Percentiles rank a stretch among this genome's conserved stretches.
Conservation (phyloP, 2,329 filamentous ascomycete genomes). For the Pseudogymnoascus sp. region DNA sequence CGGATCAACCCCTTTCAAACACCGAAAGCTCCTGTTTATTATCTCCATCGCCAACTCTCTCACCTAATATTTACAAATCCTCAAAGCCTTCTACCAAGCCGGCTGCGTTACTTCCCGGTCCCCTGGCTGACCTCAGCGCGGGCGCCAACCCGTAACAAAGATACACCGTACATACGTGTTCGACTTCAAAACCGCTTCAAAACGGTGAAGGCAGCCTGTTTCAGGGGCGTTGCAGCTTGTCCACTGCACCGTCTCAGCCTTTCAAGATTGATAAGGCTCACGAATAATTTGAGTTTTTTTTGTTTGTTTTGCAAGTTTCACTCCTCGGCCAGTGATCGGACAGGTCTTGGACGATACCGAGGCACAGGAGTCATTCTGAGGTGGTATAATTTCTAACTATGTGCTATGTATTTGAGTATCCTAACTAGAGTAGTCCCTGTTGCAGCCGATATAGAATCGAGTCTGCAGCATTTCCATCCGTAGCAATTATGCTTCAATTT, state of each 20-base stretch:
- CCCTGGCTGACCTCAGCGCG: neutral
- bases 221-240: neutral
- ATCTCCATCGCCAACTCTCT: neutral
- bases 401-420: neutral
- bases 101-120: neutral
- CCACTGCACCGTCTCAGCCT: neutral
- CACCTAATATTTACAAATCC: neutral
- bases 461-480: neutral
- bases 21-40: neutral
- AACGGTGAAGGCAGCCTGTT: neutral
- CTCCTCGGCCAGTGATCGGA: neutral
- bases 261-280: neutral
- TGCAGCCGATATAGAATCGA: neutral
- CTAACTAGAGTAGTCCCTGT: neutral
- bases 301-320: neutral
- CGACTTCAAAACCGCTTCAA: constrained; percentile 1
- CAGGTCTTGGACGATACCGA: neutral
- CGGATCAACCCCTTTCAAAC: neutral
- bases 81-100: neutral
- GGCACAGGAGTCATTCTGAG: neutral
- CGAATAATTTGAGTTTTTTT: neutral
- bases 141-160: neutral
- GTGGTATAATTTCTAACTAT: neutral
- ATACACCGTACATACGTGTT: neutral
- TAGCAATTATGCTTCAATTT: neutral